A percentile compares a stretch with the other conserved stretches of the same genome.
phyloP scores from a whole-genome alignment of 345 rosid genomes.

The Bruguiera parviflora region DNA sequence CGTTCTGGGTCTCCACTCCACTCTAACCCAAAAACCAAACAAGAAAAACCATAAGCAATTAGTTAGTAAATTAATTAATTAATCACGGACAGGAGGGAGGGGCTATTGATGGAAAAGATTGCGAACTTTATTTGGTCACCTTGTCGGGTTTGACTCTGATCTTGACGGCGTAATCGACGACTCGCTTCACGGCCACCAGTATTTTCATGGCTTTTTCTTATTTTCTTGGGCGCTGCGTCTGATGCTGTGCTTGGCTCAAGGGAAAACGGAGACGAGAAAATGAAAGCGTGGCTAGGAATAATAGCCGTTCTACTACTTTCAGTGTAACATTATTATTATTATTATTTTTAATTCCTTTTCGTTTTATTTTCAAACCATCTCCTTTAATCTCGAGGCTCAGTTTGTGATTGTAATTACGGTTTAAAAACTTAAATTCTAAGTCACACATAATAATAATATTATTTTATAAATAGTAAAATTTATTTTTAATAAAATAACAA shows the following conservation, averaged over 20 bases:
- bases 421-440: too few species aligned
- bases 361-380: too few species aligned
- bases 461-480: too few species aligned
- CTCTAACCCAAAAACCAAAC: slow-evolving; percentile 34
- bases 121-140: slow-evolving; percentile 33
- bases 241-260: background rate
- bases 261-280: background rate
- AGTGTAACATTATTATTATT: too few species aligned
- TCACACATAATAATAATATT: too few species aligned
- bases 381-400: too few species aligned
- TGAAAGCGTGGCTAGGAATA: too few species aligned
- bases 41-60: background rate
- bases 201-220: slow-evolving; percentile 55
- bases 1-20: slow-evolving; percentile 87
- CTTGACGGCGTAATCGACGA: slow-evolving; percentile 90
- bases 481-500: too few species aligned
- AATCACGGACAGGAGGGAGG: background rate
- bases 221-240: too few species aligned
- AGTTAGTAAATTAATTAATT: background rate
- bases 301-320: too few species aligned
- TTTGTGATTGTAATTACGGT: too few species aligned
- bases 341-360: too few species aligned
- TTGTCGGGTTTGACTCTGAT: slow-evolving; percentile 90
- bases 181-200: slow-evolving; percentile 86
- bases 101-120: background rate